phyloP scores from a whole-genome alignment of 73 alveolate species.

The Stentor roeselii region DNA sequence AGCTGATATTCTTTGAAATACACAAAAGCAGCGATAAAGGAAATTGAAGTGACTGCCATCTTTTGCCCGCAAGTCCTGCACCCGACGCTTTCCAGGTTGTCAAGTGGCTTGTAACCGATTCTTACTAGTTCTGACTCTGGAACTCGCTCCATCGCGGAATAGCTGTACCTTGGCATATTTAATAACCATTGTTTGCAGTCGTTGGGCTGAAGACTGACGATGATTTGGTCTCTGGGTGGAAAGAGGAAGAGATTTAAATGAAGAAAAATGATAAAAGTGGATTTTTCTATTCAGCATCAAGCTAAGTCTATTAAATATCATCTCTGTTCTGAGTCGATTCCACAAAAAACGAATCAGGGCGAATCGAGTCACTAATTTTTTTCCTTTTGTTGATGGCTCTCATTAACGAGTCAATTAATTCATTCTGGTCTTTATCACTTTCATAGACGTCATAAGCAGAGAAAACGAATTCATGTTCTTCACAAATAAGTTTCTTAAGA shows the following conservation, averaged over 20 bases:
- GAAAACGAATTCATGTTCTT: conserved; percentile 52
- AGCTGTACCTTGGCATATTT: conserved; percentile 1
- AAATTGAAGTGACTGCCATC: neutral
- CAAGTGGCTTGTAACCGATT: neutral
- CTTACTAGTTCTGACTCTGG: conserved; percentile 14
- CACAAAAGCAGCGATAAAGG: neutral
- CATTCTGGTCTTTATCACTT: conserved; percentile 55
- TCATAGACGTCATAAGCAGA: conserved; percentile 61
- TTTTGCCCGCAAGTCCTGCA: conserved; percentile 20
- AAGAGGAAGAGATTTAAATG: no score
- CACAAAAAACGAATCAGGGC: neutral
- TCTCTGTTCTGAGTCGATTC: neutral
- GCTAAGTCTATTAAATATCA: neutral
- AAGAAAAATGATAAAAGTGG: no score
- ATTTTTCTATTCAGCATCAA: no score
- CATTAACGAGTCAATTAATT: conserved; percentile 45
- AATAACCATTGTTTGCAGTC: no score
- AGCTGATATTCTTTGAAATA: conserved; percentile 10
- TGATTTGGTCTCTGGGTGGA: no score
- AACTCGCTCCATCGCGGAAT: neutral
- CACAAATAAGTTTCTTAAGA: conserved; percentile 40
- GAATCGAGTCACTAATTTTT: neutral
- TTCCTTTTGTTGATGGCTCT: conserved; percentile 42
- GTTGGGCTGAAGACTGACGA: no score
- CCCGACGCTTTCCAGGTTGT: neutral